Evolutionary conservation across 192 early-diverging fungal species (phyloP).

Genomic region (Podila epigama): DNA sequence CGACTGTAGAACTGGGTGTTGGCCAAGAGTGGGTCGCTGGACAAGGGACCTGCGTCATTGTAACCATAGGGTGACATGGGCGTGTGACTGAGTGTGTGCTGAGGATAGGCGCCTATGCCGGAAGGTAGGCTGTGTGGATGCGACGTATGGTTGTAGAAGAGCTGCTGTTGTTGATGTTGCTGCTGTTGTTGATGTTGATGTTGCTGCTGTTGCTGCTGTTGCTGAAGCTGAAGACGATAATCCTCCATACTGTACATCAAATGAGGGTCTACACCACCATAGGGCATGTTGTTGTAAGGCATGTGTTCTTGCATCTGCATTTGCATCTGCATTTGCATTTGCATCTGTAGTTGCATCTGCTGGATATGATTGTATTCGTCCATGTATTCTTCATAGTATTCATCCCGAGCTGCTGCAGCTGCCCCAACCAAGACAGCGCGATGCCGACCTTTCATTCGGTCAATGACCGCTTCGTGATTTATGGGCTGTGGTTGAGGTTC

Average conservation of each 20-base stretch:
- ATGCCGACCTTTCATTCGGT: constrained; percentile 38
- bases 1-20: background rate
- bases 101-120: too few species aligned
- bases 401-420: constrained; percentile 21
- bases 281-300: constrained; percentile 18
- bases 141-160: too few species aligned
- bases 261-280: constrained; percentile 1
- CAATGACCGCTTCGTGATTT: constrained; percentile 27
- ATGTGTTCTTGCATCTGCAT: background rate
- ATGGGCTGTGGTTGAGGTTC: background rate
- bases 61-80: too few species aligned
- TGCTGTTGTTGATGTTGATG: constrained; percentile 27
- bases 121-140: too few species aligned
- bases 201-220: background rate
- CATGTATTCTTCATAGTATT: constrained; percentile 33
- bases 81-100: too few species aligned
- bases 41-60: too few species aligned
- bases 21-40: too few species aligned
- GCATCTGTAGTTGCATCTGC: constrained; percentile 1
- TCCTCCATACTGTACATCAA: constrained; percentile 32
- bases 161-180: constrained; percentile 7
- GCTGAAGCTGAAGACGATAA: constrained; percentile 4
- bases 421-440: constrained; percentile 20
- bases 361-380: constrained; percentile 15
- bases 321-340: background rate